Conservation (phyloP, 345 rosid genomes). For the Sisymbrium altissimum region DNA sequence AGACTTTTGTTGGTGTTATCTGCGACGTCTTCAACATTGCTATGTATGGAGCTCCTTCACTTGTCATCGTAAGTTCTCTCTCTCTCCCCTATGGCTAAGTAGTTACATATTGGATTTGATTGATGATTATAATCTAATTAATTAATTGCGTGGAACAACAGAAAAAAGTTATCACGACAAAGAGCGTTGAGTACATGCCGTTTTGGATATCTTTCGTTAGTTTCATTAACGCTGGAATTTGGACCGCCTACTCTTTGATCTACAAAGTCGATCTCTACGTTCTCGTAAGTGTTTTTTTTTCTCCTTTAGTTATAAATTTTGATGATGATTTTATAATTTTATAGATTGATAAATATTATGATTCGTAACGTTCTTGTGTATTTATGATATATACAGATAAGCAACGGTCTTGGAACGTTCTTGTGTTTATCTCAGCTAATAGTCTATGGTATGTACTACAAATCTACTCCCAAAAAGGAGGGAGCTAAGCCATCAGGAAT, state of each 20-base stretch:
- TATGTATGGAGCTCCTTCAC: conserved; percentile 55
- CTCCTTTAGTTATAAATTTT: not conserved
- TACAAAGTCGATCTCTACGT: conserved; percentile 41
- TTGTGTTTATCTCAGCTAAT: conserved; percentile 40
- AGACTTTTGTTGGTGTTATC: conserved; percentile 46
- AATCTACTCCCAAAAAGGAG: conserved; percentile 27
- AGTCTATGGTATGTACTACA: conserved; percentile 37
- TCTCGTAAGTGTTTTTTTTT: conserved; percentile 30
- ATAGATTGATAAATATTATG: not conserved
- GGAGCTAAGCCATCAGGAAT: conserved; percentile 34
- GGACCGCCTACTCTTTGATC: conserved; percentile 44
- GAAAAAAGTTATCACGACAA: conserved; percentile 36
- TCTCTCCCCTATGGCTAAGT: too few species aligned
- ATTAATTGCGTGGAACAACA: too few species aligned
- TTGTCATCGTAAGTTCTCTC: conserved; percentile 38
- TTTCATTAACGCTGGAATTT: conserved; percentile 37
- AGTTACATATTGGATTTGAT: too few species aligned
- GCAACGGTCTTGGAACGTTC: conserved; percentile 58
- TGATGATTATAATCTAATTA: too few species aligned
- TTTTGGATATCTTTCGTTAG: conserved; percentile 43
- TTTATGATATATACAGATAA: conserved; percentile 31
- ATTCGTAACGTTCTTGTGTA: not conserved
- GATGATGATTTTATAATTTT: not conserved
- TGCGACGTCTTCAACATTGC: conserved; percentile 43
- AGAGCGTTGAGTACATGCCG: conserved; percentile 59